Conservation (phyloP, 768 basidiomycete species). For the Mycena venus region DNA sequence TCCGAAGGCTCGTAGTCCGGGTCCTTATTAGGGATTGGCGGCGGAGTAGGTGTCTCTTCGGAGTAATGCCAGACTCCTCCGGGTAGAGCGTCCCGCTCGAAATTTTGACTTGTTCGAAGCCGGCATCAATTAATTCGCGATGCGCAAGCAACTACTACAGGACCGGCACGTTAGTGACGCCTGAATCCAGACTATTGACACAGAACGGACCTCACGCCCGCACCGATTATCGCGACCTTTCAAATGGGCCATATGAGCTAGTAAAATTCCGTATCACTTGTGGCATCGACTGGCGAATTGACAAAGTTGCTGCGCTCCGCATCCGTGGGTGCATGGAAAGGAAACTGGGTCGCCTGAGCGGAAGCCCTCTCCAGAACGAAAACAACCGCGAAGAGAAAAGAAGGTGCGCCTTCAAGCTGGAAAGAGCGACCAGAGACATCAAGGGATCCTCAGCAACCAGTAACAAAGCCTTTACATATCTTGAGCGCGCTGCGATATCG, state of each 20-base stretch:
- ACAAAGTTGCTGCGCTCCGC: constrained; percentile 17
- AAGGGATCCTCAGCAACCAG: too few relatives aligned
- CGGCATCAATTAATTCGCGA: constrained; percentile 49
- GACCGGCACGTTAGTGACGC: background rate
- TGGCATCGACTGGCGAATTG: constrained; percentile 13
- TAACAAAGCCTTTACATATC: too few relatives aligned
- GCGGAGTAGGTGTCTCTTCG: constrained; percentile 48
- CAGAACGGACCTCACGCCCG: constrained; percentile 51
- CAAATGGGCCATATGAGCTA: constrained; percentile 53
- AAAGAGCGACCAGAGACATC: background rate
- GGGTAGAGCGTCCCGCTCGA: constrained; percentile 50
- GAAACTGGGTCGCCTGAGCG: constrained; percentile 14
- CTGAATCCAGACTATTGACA: background rate
- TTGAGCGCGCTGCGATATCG: too few relatives aligned
- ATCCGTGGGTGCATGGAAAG: constrained; percentile 13
- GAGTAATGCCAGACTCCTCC: constrained; percentile 60
- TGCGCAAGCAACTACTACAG: constrained; percentile 52
- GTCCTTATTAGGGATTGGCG: constrained; percentile 51
- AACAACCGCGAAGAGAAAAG: background rate
- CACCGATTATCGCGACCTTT: constrained; percentile 55
- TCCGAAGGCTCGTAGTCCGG: constrained; percentile 52
- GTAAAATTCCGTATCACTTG: constrained; percentile 37
- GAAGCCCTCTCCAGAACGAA: background rate
- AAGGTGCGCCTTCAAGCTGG: background rate
- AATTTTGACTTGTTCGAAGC: constrained; percentile 41